phyloP scores from a whole-genome alignment of 208 protist genomes.

The Acanthamoeba lenticulata region DNA sequence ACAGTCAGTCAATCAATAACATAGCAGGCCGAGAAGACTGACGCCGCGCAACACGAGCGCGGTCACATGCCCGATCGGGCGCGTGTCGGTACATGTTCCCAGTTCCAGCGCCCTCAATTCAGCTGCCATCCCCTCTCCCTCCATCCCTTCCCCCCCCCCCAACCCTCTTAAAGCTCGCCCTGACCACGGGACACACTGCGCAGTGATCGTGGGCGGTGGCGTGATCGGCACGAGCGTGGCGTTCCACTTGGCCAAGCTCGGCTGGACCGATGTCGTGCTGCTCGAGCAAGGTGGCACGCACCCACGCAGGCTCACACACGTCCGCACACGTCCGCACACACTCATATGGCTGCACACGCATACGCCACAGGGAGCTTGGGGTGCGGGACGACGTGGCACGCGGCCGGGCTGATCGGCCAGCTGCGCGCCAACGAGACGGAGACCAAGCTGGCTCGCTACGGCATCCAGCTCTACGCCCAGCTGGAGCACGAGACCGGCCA shows the following conservation, averaged over 20 bases:
- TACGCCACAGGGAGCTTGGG: not conserved
- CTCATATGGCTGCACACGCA: not conserved
- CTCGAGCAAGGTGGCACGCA: not conserved
- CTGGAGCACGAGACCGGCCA: not conserved
- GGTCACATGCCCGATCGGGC: too few relatives aligned
- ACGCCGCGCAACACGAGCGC: too few relatives aligned
- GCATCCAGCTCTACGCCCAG: not conserved
- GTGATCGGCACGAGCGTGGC: not conserved
- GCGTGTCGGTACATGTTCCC: too few relatives aligned
- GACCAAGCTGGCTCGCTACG: not conserved
- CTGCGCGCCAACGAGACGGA: not conserved
- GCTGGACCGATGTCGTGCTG: not conserved
- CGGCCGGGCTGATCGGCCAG: not conserved
- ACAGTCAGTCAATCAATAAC: too few relatives aligned
- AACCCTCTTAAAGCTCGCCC: too few relatives aligned
- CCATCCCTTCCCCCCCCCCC: too few relatives aligned
- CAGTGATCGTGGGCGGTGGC: not conserved
- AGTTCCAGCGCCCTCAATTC: too few relatives aligned
- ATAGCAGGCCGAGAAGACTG: too few relatives aligned
- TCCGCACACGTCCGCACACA: too few relatives aligned
- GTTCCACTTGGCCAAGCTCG: conserved; percentile 22
- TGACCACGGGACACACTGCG: too few relatives aligned
- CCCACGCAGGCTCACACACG: too few relatives aligned
- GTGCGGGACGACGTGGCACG: conserved; percentile 11
- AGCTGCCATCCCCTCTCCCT: too few relatives aligned